Evolutionary conservation across 768 basidiomycete species (phyloP), one percentile per base, ranked within the genome.

Genomic region (Boletus rubescentipes): DNA sequence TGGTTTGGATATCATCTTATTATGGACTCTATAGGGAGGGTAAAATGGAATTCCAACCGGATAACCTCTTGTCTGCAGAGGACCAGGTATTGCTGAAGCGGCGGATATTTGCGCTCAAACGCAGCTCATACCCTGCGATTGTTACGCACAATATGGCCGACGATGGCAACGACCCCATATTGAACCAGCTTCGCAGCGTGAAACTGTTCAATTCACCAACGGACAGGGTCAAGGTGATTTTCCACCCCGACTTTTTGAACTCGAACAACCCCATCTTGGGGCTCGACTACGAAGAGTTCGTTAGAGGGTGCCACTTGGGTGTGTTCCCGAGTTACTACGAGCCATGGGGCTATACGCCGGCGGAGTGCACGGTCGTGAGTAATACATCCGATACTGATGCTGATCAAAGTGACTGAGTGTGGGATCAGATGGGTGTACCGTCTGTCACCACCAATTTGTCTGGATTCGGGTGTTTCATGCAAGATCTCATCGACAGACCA

Each of bases 61-160:
- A 87, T 11, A 79, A 86, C 34, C 80, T 99, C 3, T 77, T 98
- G 14, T 91, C 93, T 1, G 83, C 86, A 31, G 93, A 97, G 71
- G 97, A 99, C 74, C 91, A 91, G 69, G 87, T 98, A 16, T 78
- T 94, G 16, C 81, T 99, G 62, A 99, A 99, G 74, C 86, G 97
- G 5, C 87, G 97, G 53, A 96, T 95, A 57, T 96, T 97, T 67
- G 97, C 97, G 7, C 83, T 99, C 54, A 96, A 93, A 73, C 85
- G 97, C 58, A 91, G 91, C 74, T 85, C 91, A 11, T 83, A 94
- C n/a, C 97, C 97, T 0, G 92, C 97, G 1, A 82, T 99, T 39
- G 89, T 88, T n/a, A 99, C 97, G 15, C 97, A 99, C 76, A 99
- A 99, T 74, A 98, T 98, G 97, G 84, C 81, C 21, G 96, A 98